Base-by-base conservation (phyloP, 495 filamentous ascomycete species). In the Xylaria nigripes region DNA sequence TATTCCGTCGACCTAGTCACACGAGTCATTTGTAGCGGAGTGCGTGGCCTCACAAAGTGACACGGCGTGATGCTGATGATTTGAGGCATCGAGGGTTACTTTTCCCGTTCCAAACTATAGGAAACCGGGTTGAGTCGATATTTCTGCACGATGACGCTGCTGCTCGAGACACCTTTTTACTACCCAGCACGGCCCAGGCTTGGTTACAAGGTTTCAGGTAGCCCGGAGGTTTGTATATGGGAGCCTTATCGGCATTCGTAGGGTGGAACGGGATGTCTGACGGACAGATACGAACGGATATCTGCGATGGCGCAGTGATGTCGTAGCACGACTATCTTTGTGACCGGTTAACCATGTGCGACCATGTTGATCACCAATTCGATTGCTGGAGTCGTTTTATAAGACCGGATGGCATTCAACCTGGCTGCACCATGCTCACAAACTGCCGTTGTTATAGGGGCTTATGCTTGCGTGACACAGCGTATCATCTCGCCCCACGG, bases 361-460 rank as follows among this genome's bases (percentile, higher is more conserved):
- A 23, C 10, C 21, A 19, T 42, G 27, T 50, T 24, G 36, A 42
- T n/a, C 16, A 7, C 19, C 18, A 36, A 15, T 55, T 27, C 53
- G 34, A 50, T 36, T 34, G 40, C 29, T 10, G n/a, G 38, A 36
- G 25, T 24, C 24, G 27, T 42, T 27, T 50, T 34, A 55, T 38
- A 24, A 44, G 46, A 38, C 46, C 53, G 29, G 36, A 44, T 36
- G 38, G 32, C 34, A 45, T 21, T n/a, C 36, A 48, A 43, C 25
- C 30, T 21, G 38, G 53, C 34, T 55, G 46, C 45, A 55, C 41
- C 16, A 22, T 42, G 21, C 46, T 55, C 53, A 46, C 53, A 55
- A 55, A 55, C 53, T 55, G 46, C 48, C 50, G 45, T 54, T 55
- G 45, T 42, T n/a, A 48, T 41, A n/a, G 42, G 27, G 22, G 36